Evolutionary conservation across 169 alveolate species (phyloP).

Genomic region (Eimeria tenella): DNA sequence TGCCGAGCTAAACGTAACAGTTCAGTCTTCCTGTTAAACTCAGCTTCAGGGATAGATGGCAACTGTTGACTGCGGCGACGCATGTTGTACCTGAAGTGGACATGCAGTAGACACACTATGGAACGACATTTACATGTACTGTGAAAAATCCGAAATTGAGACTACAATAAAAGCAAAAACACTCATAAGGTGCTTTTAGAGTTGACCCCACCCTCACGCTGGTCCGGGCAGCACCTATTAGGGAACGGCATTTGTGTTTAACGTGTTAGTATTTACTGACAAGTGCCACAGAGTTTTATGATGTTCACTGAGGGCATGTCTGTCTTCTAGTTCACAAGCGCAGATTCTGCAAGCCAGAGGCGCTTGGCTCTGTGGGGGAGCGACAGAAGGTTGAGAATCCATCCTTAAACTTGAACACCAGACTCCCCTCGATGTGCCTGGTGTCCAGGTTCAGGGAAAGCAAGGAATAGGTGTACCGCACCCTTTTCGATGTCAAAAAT

Average conservation of each 20-base stretch:
- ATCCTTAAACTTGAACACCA: background rate
- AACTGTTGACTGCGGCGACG: conserved; percentile 66
- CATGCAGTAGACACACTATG: background rate
- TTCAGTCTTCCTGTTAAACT: conserved; percentile 51
- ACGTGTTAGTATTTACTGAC: background rate
- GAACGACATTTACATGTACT: background rate
- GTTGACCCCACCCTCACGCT: background rate
- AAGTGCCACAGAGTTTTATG: conserved; percentile 56
- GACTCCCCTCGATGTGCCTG: background rate
- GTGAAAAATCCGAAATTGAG: too few relatives aligned
- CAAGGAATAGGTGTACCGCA: too few relatives aligned
- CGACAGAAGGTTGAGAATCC: conserved; percentile 31
- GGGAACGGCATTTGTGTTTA: background rate
- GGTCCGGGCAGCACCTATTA: background rate
- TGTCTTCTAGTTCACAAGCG: conserved; percentile 26
- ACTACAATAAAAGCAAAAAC: too few relatives aligned
- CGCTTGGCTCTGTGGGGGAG: conserved; percentile 16
- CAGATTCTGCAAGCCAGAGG: conserved; percentile 55
- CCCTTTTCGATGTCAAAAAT: too few relatives aligned
- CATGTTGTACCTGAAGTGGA: conserved; percentile 65
- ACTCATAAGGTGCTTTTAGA: background rate
- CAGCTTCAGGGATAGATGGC: background rate
- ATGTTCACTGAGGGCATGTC: conserved; percentile 49
- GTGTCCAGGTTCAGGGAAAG: too few relatives aligned
- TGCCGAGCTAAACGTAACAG: conserved; percentile 67